phyloP scores from a whole-genome alignment of 2,329 filamentous ascomycete genomes.

The Paecilomyces sp. region DNA sequence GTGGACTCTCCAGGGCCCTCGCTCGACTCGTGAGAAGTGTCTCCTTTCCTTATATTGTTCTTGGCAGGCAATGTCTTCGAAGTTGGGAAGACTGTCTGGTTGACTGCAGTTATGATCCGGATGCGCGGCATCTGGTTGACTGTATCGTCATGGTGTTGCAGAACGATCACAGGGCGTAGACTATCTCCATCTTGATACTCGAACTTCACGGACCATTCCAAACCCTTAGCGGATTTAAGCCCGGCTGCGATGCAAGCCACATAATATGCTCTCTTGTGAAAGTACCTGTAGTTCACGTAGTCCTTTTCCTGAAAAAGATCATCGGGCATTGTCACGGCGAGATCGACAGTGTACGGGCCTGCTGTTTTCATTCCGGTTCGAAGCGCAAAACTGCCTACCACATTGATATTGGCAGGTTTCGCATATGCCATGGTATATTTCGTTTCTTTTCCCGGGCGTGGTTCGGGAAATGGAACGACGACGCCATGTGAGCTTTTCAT shows the following conservation, averaged over 20 bases:
- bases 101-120: constrained; percentile 68
- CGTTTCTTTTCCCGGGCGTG: constrained; percentile 64
- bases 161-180: constrained; percentile 62
- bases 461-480: constrained; percentile 76
- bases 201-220: constrained; percentile 55
- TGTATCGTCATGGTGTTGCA: constrained; percentile 28
- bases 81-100: constrained; percentile 61
- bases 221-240: constrained; percentile 52
- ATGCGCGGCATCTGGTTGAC: constrained; percentile 51
- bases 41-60: constrained; percentile 60
- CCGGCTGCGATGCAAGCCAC: constrained; percentile 71
- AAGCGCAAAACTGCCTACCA: constrained; percentile 79
- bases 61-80: constrained; percentile 64
- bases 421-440: constrained; percentile 76
- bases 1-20: constrained; percentile 51
- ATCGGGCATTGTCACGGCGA: constrained; percentile 78
- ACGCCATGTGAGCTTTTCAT: constrained; percentile 61
- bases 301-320: constrained; percentile 87
- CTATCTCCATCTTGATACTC: constrained; percentile 64
- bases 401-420: constrained; percentile 71
- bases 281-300: constrained; percentile 86
- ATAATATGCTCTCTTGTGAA: constrained; percentile 90
- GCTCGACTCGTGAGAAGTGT: constrained; percentile 25
- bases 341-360: constrained; percentile 58
- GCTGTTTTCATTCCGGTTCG: constrained; percentile 62